phyloP scores from a whole-genome alignment of 1,284 basidiomycete species.

The Schizophyllum amplum region DNA sequence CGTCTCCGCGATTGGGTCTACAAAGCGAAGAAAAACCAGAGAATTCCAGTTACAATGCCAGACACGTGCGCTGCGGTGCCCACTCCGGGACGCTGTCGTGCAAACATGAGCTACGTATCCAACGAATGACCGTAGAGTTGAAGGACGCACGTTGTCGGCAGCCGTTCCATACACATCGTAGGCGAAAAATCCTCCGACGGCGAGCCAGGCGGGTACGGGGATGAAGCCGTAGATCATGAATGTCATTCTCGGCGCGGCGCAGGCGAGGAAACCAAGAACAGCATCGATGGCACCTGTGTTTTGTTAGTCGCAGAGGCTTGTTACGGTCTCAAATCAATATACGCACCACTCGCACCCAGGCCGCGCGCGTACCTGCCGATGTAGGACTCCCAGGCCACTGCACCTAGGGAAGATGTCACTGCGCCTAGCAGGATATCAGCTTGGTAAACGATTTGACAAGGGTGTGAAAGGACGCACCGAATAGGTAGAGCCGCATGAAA shows the following conservation, averaged over 20 bases:
- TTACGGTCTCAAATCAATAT: constrained; percentile 1
- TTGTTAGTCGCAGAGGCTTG: constrained; percentile 1
- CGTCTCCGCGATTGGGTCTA: too few relatives aligned
- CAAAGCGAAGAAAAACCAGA: not conserved
- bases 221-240: constrained; percentile 80
- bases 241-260: constrained; percentile 55
- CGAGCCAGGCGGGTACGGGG: constrained; percentile 78
- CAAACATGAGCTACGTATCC: too few relatives aligned
- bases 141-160: constrained; percentile 21
- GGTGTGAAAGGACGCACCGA: constrained; percentile 23
- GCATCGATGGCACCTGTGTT: constrained; percentile 65
- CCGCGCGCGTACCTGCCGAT: constrained; percentile 39
- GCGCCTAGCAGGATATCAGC: not conserved
- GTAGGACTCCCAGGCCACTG: constrained; percentile 48
- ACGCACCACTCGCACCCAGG: constrained; percentile 69
- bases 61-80: not conserved
- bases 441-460: not conserved
- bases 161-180: constrained; percentile 60
- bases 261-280: constrained; percentile 65
- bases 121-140: not conserved
- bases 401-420: constrained; percentile 42
- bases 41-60: not conserved
- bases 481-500: not conserved
- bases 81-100: not conserved
- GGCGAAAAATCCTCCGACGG: constrained; percentile 67